Evolutionary conservation across 306 rosid genomes (phyloP), one percentile per base, ranked within the genome.

Genomic region (Rosa rugosa): DNA sequence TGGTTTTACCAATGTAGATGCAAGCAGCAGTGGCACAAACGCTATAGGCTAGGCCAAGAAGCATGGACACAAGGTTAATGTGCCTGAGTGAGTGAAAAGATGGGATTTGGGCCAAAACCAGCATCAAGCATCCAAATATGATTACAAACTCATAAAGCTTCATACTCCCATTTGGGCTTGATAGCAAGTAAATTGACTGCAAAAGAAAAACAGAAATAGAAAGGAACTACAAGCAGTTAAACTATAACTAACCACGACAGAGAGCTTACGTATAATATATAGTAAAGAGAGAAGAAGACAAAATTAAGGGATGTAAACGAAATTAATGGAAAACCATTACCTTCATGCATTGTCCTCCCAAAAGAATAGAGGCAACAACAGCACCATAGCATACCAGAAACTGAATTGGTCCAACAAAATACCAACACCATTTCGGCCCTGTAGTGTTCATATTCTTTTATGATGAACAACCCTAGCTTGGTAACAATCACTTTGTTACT

Each of bases 261-360:
- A 27, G 9, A 63, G 40, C 68, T 25, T 34, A 31, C 8, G 3
- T 16, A 51, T 31, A 31, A 31, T 31, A 31, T 31, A 31, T 16
- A 3, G 56, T 50, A 50, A 12, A 50, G 20, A 62, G 0, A 60
- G 34, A 60, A 22, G 17, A 56, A 8, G 3, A 8, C 0, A 56
- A 56, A 9, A 53, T 0, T 6, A 54, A 18, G 60, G 25, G 25
- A 18, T 23, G 60, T 6, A 53, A 54, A n/a, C 6, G 63, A 56
- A 36, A 16, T 3, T 17, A 6, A 62, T 71, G 5, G 2, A 6
- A 23, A 34, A 27, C 44, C 44, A 31, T 34, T 38, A 88, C 97
- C 97, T 92, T 90, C 91, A 90, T 87, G 87, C 95, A 90, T 80
- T 90, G 95, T 71, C 95, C 97, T 67, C 97, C 95, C 1, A 90